These are phyloP conservation scores for Leccinum incarnatum DNA, from an alignment of 768 basidiomycete genomes.

Conservation along the genomic window DNA sequence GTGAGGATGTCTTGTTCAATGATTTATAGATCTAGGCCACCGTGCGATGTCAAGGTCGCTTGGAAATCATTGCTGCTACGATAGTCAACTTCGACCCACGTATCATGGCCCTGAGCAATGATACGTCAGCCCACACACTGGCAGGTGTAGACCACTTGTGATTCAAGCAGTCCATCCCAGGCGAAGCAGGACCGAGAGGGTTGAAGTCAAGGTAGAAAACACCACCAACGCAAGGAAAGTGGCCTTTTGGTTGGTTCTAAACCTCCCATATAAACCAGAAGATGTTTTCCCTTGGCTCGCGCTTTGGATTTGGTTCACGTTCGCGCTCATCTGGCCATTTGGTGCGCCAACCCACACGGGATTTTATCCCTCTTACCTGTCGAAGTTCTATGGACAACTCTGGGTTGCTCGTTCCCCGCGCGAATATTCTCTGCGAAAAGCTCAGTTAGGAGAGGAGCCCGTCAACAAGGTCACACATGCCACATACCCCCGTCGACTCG, in stretches of 20 bases:
- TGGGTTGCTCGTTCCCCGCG: conserved; percentile 23
- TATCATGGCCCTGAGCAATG: conserved; percentile 15
- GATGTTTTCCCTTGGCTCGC: conserved; percentile 9
- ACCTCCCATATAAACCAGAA: neutral
- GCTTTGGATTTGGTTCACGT: conserved; percentile 18
- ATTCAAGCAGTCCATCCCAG: conserved; percentile 26
- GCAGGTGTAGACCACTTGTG: conserved; percentile 21
- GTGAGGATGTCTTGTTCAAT: neutral
- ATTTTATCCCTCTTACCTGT: conserved; percentile 16
- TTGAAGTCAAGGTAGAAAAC: neutral
- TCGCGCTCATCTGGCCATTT: conserved; percentile 20
- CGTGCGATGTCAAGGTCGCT: neutral
- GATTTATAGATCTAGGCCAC: neutral
- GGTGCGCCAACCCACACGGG: neutral
- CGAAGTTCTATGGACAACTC: conserved; percentile 22
- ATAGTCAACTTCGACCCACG: conserved; percentile 16
- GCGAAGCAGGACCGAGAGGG: neutral
- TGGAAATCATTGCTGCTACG: conserved; percentile 10
- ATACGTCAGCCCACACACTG: conserved; percentile 24
- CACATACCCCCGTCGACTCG: conserved; percentile 15
- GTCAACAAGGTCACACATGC: conserved; percentile 9
- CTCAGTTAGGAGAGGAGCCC: conserved; percentile 1
- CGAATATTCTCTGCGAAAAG: conserved; percentile 20
- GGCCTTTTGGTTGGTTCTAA: conserved; percentile 14
- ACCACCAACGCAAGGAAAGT: conserved; percentile 8